Evolutionary conservation across 441 rosid species (phyloP).

Genomic region (Aleurites moluccanus): DNA sequence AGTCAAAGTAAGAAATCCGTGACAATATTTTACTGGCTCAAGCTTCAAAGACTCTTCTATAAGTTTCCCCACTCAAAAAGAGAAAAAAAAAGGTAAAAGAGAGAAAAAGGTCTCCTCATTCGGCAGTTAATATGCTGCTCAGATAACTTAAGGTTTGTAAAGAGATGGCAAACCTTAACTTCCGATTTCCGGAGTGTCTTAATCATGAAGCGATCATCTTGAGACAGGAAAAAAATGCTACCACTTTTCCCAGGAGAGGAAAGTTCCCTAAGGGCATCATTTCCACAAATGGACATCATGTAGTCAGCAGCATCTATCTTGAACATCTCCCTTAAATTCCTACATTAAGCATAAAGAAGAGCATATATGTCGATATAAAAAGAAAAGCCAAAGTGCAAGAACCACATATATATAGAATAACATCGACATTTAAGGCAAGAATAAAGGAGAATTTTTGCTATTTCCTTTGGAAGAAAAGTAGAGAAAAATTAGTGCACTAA

Average conservation of each 20-base stretch:
- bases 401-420: conserved; percentile 5
- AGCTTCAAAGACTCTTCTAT: background rate
- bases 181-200: conserved; percentile 96
- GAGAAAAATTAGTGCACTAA: background rate
- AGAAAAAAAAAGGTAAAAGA: background rate
- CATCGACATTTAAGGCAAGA: background rate
- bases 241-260: conserved; percentile 99
- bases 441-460: background rate
- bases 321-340: conserved; percentile 98
- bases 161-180: conserved; percentile 73
- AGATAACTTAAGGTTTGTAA: conserved; percentile 14
- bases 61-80: background rate
- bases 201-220: conserved; percentile 97
- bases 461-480: background rate
- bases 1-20: background rate
- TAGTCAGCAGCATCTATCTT: conserved; percentile 97
- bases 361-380: conserved; percentile 15
- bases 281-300: conserved; percentile 98
- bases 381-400: conserved; percentile 20
- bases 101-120: background rate
- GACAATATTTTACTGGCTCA: background rate
- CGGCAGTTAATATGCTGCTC: background rate
- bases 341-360: conserved; percentile 31
- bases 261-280: conserved; percentile 93
- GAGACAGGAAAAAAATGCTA: conserved; percentile 92